A percentile compares a stretch with the other conserved stretches of the same genome.
Evolutionary conservation across 1,284 basidiomycete genomes (phyloP).

Genomic region (Puccinia hordei): DNA sequence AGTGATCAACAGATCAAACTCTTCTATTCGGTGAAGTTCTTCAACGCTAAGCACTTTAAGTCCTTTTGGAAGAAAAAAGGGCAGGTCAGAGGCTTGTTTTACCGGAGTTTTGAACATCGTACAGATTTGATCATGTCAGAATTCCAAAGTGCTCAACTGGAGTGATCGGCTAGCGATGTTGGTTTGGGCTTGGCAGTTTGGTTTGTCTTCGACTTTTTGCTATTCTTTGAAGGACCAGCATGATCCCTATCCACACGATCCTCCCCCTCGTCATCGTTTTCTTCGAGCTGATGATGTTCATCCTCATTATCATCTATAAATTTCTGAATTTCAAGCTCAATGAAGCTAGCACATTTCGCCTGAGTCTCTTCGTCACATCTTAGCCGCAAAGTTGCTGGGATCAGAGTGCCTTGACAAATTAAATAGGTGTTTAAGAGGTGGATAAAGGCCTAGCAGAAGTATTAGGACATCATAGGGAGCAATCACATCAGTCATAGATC

Average conservation of each 20-base stretch:
- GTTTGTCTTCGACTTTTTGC: background rate
- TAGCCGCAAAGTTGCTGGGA: conserved; percentile 53
- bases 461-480: too few relatives aligned
- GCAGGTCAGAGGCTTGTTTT: background rate
- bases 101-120: too few relatives aligned
- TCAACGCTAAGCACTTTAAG: conserved; percentile 6
- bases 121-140: too few relatives aligned
- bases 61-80: background rate
- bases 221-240: background rate
- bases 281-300: conserved; percentile 26
- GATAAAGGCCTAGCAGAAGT: conserved; percentile 40
- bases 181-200: background rate
- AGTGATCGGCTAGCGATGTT: background rate
- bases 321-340: conserved; percentile 56
- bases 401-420: conserved; percentile 27
- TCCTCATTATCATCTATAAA: conserved; percentile 32
- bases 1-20: conserved; percentile 46
- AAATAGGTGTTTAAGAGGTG: conserved; percentile 49
- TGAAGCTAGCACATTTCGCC: conserved; percentile 54
- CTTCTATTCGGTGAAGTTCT: conserved; percentile 26
- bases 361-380: conserved; percentile 55
- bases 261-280: conserved; percentile 26
- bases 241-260: background rate
- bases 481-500: background rate
- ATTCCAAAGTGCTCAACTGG: conserved; percentile 17